Percentiles rank a stretch among this genome's conserved stretches.
phyloP scores from a whole-genome alignment of 2,329 filamentous ascomycete genomes.

The Didymella segeticola region DNA sequence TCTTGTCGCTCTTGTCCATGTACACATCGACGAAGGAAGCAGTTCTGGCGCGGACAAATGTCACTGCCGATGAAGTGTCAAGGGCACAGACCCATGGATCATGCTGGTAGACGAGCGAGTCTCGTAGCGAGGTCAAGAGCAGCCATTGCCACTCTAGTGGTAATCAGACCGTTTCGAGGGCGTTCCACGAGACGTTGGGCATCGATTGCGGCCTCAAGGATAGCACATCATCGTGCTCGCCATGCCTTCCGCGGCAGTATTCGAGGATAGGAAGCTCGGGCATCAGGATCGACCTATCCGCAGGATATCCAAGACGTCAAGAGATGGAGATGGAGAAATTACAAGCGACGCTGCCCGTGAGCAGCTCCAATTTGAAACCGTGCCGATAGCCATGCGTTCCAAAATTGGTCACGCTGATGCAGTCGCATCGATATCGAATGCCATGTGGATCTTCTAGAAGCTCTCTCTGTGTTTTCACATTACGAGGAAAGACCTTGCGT shows the following conservation, averaged over 20 bases:
- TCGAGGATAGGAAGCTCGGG: neutral
- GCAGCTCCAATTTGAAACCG: neutral
- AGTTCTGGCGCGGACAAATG: neutral
- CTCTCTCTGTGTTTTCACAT: neutral
- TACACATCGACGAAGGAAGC: neutral
- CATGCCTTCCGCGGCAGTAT: neutral
- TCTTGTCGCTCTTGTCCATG: neutral
- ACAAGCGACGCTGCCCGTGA: neutral
- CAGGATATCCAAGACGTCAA: neutral
- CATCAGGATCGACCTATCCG: neutral
- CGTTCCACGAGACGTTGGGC: conserved; percentile 3
- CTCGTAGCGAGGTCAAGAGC: neutral
- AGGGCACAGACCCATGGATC: conserved; percentile 7
- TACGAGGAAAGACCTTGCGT: conserved; percentile 17
- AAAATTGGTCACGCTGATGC: neutral
- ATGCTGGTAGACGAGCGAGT: conserved; percentile 1
- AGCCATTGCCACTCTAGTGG: neutral
- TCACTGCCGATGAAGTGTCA: neutral
- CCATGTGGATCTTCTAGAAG: conserved; percentile 7
- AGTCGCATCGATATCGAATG: neutral
- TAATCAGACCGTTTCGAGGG: neutral
- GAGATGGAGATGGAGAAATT: neutral
- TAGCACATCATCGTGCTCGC: neutral
- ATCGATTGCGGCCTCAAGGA: conserved; percentile 5
- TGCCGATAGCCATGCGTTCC: conserved; percentile 1